Evolutionary conservation across 177 flowering plant genomes (phyloP).

Genomic region (Telopea speciosissima): DNA sequence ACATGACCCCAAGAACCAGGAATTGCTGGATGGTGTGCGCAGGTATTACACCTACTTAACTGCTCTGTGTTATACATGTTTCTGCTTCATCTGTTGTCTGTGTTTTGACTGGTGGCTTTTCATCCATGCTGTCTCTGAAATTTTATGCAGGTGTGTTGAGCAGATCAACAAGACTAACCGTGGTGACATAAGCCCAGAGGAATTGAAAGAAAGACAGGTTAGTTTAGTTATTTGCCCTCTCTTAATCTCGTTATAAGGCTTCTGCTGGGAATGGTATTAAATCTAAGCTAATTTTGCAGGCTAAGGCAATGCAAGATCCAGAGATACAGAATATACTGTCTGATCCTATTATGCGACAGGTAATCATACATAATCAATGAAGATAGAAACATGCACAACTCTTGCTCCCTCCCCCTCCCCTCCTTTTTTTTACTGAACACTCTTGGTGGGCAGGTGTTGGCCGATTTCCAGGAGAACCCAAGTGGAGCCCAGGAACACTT

Average conservation of each 20-base stretch:
- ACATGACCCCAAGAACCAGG: slow-evolving; percentile 78
- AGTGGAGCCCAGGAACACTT: slow-evolving; percentile 84
- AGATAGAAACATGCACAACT: not conserved
- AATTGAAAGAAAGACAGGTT: slow-evolving; percentile 95
- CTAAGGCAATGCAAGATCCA: slow-evolving; percentile 96
- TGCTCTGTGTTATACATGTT: not conserved
- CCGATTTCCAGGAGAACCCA: slow-evolving; percentile 89
- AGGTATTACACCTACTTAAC: slow-evolving; percentile 34
- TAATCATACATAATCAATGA: slow-evolving; percentile 10
- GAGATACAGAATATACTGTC: slow-evolving; percentile 87
- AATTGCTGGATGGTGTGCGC: slow-evolving; percentile 73
- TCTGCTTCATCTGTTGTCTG: no score
- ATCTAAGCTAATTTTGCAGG: slow-evolving; percentile 36
- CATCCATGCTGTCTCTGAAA: not conserved
- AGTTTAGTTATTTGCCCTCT: not conserved
- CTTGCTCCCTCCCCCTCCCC: not conserved
- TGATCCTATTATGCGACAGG: slow-evolving; percentile 99
- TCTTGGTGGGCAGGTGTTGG: slow-evolving; percentile 50
- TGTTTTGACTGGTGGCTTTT: not conserved
- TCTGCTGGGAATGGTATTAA: not conserved
- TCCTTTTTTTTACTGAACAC: not conserved
- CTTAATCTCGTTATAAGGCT: not conserved
- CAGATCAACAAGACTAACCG: slow-evolving; percentile 90
- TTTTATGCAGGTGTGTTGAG: slow-evolving; percentile 60
- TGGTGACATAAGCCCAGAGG: slow-evolving; percentile 88